Conservation (phyloP, 305 asterid species). For the Fraxinus latifolia region DNA sequence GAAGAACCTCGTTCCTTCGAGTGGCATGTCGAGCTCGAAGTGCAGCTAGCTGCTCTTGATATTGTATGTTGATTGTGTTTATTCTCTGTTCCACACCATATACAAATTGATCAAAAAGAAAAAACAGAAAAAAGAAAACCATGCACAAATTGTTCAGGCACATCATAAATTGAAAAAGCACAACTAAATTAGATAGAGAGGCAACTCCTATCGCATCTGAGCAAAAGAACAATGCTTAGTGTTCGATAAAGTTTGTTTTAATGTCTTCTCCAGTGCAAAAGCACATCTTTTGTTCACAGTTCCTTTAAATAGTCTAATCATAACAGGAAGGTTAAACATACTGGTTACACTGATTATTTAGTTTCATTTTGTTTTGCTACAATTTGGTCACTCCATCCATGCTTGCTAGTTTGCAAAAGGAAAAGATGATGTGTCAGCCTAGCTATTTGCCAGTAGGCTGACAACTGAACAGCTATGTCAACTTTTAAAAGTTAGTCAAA, state of each 20-base stretch:
- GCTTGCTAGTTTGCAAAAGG: neutral
- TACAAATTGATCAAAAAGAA: neutral
- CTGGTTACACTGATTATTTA: neutral
- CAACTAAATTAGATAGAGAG: neutral
- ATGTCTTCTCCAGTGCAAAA: neutral
- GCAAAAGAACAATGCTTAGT: neutral
- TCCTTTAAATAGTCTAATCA: neutral
- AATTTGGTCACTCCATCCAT: neutral
- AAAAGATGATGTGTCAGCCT: neutral
- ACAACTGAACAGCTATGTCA: neutral
- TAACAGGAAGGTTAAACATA: neutral
- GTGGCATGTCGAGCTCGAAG: slow-evolving; percentile 69
- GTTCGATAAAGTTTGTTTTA: neutral
- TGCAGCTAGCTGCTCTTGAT: slow-evolving; percentile 71
- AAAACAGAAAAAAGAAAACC: neutral
- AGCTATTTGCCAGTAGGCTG: neutral
- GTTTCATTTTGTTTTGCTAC: neutral
- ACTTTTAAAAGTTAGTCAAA: neutral
- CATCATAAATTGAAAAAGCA: slow-evolving; percentile 3
- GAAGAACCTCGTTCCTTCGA: slow-evolving; percentile 72
- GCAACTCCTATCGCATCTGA: neutral
- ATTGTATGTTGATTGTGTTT: slow-evolving; percentile 61
- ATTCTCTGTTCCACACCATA: slow-evolving; percentile 48
- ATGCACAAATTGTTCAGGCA: neutral
- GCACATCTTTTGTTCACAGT: neutral